Percentiles rank a stretch among this genome's conserved stretches.
phyloP scores from a whole-genome alignment of 495 filamentous ascomycete genomes.

The Hypoxylon rickii region DNA sequence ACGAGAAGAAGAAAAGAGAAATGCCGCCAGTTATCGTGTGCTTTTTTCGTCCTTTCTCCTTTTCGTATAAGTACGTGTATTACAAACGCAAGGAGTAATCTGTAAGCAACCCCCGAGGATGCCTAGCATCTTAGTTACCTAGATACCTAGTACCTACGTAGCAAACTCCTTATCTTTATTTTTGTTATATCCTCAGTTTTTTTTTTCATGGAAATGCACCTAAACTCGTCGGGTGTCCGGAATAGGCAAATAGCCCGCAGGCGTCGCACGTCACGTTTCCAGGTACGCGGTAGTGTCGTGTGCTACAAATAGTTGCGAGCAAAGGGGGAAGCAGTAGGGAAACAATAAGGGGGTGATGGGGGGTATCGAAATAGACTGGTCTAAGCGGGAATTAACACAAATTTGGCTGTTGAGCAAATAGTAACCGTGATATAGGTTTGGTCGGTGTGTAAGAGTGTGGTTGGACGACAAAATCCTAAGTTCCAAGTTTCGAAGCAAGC shows the following conservation, averaged over 20 bases:
- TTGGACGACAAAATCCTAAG: constrained; percentile 17
- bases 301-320: background rate
- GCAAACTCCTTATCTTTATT: too few species aligned
- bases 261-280: constrained; percentile 25
- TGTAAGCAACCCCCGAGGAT: constrained; percentile 10
- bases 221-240: constrained; percentile 8
- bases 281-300: constrained; percentile 16
- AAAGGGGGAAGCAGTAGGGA: too few species aligned
- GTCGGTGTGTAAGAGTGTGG: constrained; percentile 24
- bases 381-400: background rate
- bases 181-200: too few species aligned
- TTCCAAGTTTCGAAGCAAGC: constrained; percentile 14
- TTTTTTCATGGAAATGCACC: constrained; percentile 14
- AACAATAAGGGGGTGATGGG: background rate
- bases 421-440: constrained; percentile 6
- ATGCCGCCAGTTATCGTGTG: constrained; percentile 11
- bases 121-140: too few species aligned
- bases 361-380: background rate
- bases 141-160: too few species aligned
- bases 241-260: constrained; percentile 37
- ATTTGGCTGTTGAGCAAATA: constrained; percentile 1
- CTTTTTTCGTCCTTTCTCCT: constrained; percentile 15
- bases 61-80: constrained; percentile 5
- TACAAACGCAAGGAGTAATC: constrained; percentile 22
- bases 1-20: constrained; percentile 21